Evolutionary conservation across 495 filamentous ascomycete species (phyloP), one percentile per base, ranked within the genome.

Genomic region (Annulohypoxylon maeteangense): DNA sequence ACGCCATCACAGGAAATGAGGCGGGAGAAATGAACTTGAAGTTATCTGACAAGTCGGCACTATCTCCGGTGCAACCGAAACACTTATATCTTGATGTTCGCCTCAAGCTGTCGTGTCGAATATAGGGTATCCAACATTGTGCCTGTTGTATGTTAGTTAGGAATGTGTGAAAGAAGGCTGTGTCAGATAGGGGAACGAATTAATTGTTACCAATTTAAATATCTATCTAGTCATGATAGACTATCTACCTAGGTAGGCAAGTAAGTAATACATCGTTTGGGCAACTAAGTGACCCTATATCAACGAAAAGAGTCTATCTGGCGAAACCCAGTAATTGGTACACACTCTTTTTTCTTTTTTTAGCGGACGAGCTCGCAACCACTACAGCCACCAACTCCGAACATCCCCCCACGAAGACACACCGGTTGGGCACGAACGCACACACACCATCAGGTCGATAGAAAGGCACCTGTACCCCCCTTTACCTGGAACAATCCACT

Each of bases 1-100:
- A 73, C 25, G 20, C 70, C 65, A 68, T 65, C 23, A 20, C 22
- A 32, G 57, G 68, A 68, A 73, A 62, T 68, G 65, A 73, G 70
- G 70, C 70, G 65, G n/a, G 32, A 68, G 65, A 73, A 68, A 68
- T 68, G 65, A 68, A 56, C 4, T n/a, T 44, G 1, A 27, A 12
- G 23, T 23, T 48, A 55, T 67, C 38, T 47, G 32, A 53, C 16
- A 60, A 50, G 54, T 54, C 36, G 22, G 23, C 25, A 50, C 38
- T 29, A 29, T 40, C 16, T 45, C 18, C 29, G 40, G 16, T 34
- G 12, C 6, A 51, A 58, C 42, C 34, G 34, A 48, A 29, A 53
- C 29, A 7, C 1, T 62, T 6, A 51, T 55, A 64, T 31, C 14
- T 42, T 62, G 23, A 27, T 44, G 51, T 58, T 38, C 27, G 58